phyloP scores from a whole-genome alignment of 2,329 filamentous ascomycete species.

The Colletotrichum limetticola region DNA sequence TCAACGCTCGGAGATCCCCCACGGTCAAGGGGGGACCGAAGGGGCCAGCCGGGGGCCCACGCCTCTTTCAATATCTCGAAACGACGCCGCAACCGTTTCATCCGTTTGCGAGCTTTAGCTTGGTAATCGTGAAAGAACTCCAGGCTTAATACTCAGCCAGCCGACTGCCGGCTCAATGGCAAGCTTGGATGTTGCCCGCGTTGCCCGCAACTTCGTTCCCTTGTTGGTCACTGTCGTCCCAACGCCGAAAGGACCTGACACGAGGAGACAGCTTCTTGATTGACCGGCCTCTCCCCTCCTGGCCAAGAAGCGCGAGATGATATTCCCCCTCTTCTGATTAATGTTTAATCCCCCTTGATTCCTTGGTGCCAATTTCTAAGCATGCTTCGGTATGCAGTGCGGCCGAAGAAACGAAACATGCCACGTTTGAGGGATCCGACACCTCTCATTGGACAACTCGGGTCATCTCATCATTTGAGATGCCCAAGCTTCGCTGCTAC shows the following conservation, averaged over 20 bases:
- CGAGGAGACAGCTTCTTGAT: background rate
- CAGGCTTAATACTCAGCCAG: background rate
- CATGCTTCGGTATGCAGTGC: slow-evolving; percentile 22
- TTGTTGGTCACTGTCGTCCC: slow-evolving; percentile 3
- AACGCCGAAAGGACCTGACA: background rate
- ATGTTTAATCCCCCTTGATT: background rate
- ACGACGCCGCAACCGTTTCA: slow-evolving; percentile 30
- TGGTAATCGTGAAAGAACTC: background rate
- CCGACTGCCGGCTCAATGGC: background rate
- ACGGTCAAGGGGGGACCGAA: background rate
- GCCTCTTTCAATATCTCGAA: slow-evolving; percentile 11
- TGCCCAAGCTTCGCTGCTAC: slow-evolving; percentile 25
- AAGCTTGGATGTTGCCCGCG: background rate
- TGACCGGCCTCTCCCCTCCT: background rate
- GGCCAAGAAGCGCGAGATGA: background rate
- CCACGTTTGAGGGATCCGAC: slow-evolving; percentile 18
- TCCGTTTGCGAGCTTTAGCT: background rate
- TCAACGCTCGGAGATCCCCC: slow-evolving; percentile 13
- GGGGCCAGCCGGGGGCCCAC: background rate
- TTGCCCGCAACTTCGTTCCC: background rate
- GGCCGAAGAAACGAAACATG: slow-evolving; percentile 34
- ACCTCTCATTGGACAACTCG: slow-evolving; percentile 15
- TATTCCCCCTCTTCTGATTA: background rate
- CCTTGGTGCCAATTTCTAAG: slow-evolving; percentile 11
- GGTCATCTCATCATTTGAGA: slow-evolving; percentile 8